Evolutionary conservation across 345 rosid species (phyloP), one percentile per base, ranked within the genome.

Genomic region (Populus ilicifolia): DNA sequence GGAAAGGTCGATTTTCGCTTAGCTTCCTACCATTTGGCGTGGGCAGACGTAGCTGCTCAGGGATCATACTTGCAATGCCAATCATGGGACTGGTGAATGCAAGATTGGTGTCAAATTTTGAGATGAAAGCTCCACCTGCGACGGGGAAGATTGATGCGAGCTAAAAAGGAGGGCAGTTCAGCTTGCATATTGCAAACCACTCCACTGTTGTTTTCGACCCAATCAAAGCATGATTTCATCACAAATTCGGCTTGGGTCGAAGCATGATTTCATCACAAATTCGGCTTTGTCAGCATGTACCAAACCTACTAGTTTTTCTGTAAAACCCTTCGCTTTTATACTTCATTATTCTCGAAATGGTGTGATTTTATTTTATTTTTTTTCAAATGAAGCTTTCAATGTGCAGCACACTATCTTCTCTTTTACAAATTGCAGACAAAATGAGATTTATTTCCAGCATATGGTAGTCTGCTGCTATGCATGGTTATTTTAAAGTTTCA

Each of bases 161-260:
- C 29, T 91, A 87, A 66, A 91, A 88, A 61, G 94, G 91, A 67
- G 94, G 94, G 21, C 94, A 89, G 74, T 89, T 91, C 84, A 89
- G 91, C 75, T 72, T 89, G 83, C 91, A 89, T 68, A 88, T 89
- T 9, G 89, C 89, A 27, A 82, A 82, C 48, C 91, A 89, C 76
- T 91, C 94, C 8, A 84, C 88, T 0, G 88, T 91, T 41, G 91
- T 81, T 7, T 87, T 89, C 69, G 9, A 81, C 36, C 91, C 87
- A 5, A 59, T 59, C 63, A 59, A 59, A 59, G 29, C 63, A 59
- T 59, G 63, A 59, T 8, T 11, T 59, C 27, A n/a, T 56, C 13
- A n/a, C 63, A 56, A n/a, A 23, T n/a, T 56, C 27, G 0, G 25
- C 63, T 56, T 56, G n/a, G n/a, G n/a, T n/a, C n/a, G n/a, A n/a